Conservation (phyloP, 2,329 filamentous ascomycete species). For the Aspergillus felis region DNA sequence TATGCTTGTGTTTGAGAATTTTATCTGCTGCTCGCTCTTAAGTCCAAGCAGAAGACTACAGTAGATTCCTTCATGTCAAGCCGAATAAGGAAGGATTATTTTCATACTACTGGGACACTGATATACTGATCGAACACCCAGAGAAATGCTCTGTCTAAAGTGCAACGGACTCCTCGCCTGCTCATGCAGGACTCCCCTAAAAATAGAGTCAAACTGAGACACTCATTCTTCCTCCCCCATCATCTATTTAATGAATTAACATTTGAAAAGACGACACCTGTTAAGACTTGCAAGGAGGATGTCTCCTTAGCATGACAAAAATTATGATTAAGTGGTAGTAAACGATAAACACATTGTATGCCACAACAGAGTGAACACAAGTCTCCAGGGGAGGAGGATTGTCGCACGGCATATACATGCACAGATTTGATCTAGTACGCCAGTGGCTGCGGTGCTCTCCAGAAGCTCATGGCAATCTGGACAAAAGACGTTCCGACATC, state of each 20-base stretch:
- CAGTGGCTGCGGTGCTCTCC: neutral
- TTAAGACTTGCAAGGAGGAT: neutral
- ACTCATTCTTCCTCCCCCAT: neutral
- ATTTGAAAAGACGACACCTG: neutral
- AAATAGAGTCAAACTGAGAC: neutral
- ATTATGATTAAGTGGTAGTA: neutral
- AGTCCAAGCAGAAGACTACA: neutral
- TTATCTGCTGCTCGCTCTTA: neutral
- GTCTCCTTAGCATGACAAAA: neutral
- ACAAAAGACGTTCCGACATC: constrained; percentile 7
- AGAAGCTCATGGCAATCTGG: neutral
- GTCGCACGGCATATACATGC: neutral
- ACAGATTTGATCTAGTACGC: neutral
- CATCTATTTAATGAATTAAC: neutral
- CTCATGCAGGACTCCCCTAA: neutral
- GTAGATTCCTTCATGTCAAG: neutral
- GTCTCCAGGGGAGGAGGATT: neutral
- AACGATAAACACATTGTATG: neutral
- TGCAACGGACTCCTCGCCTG: neutral
- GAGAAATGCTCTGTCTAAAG: neutral
- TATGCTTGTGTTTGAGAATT: too few relatives aligned
- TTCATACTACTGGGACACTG: too few relatives aligned
- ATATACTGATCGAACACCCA: neutral
- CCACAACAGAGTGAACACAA: neutral
- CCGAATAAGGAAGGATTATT: neutral